phyloP scores from a whole-genome alignment of 352 stramenopile species.

The Globisporangium parvum region DNA sequence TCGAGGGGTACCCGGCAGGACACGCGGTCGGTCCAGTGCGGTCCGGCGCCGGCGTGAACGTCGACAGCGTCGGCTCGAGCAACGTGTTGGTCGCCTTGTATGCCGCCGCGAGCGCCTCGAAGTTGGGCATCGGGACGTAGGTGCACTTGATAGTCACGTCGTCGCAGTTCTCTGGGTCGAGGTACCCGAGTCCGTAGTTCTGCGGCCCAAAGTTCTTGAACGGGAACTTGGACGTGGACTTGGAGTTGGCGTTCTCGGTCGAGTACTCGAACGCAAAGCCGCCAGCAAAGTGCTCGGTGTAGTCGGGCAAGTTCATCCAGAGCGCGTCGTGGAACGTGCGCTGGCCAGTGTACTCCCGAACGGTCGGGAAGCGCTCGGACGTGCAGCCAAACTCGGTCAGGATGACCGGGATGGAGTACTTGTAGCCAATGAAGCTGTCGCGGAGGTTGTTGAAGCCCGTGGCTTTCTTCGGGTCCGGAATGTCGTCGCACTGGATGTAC shows the following conservation, averaged over 20 bases:
- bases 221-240: constrained; percentile 44
- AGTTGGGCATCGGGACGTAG: constrained; percentile 63
- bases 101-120: constrained; percentile 38
- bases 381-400: too few relatives aligned
- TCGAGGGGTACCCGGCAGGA: constrained; percentile 15
- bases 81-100: constrained; percentile 23
- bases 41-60: constrained; percentile 15
- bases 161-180: constrained; percentile 58
- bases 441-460: too few relatives aligned
- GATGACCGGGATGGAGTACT: too few relatives aligned
- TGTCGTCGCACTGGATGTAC: constrained; percentile 22
- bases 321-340: constrained; percentile 66
- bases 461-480: too few relatives aligned
- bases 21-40: constrained; percentile 15
- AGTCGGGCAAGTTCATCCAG: constrained; percentile 45
- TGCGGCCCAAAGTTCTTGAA: constrained; percentile 34
- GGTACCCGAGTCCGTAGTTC: constrained; percentile 80
- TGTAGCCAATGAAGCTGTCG: too few relatives aligned
- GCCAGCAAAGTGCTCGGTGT: constrained; percentile 55
- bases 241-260: constrained; percentile 71
- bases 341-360: constrained; percentile 65
- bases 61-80: constrained; percentile 24
- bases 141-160: constrained; percentile 34
- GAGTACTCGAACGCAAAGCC: constrained; percentile 79
- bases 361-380: constrained; percentile 32